These are phyloP conservation scores for Waitea zeae DNA, from an alignment of 1,284 basidiomycete genomes.

Conservation along the genomic window DNA sequence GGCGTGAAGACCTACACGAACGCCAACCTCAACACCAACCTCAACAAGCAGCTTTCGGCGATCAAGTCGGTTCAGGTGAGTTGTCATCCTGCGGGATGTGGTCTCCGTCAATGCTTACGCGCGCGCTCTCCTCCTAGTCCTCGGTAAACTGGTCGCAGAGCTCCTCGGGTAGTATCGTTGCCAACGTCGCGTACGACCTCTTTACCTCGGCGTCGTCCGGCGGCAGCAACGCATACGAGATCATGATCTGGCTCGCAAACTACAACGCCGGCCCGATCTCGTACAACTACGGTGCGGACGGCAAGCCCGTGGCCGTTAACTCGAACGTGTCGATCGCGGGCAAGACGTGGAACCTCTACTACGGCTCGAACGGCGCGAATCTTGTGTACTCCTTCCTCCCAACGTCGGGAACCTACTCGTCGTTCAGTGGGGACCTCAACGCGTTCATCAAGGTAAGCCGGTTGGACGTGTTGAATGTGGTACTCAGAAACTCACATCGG, in stretches of 20 bases:
- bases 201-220: conserved; percentile 36
- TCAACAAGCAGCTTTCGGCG: conserved; percentile 21
- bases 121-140: conserved; percentile 18
- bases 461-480: no score
- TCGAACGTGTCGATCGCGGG: neutral
- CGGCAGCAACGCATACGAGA: conserved; percentile 35
- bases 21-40: conserved; percentile 18
- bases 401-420: conserved; percentile 21
- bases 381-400: conserved; percentile 48
- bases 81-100: no score
- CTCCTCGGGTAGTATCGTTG: conserved; percentile 17
- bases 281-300: neutral
- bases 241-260: conserved; percentile 54
- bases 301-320: neutral
- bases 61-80: conserved; percentile 36
- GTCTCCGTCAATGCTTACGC: neutral
- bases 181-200: conserved; percentile 42
- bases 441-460: conserved; percentile 33
- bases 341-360: conserved; percentile 29
- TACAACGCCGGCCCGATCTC: conserved; percentile 14
- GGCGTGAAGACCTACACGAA: conserved; percentile 45
- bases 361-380: conserved; percentile 39
- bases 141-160: conserved; percentile 25
- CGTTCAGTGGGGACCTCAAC: conserved; percentile 38
- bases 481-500: no score